Percentiles rank a stretch among this genome's conserved stretches.
phyloP scores from a whole-genome alignment of 225 moss, liverwort and hornwort genomes.

The Pseudoscleropodium purum region DNA sequence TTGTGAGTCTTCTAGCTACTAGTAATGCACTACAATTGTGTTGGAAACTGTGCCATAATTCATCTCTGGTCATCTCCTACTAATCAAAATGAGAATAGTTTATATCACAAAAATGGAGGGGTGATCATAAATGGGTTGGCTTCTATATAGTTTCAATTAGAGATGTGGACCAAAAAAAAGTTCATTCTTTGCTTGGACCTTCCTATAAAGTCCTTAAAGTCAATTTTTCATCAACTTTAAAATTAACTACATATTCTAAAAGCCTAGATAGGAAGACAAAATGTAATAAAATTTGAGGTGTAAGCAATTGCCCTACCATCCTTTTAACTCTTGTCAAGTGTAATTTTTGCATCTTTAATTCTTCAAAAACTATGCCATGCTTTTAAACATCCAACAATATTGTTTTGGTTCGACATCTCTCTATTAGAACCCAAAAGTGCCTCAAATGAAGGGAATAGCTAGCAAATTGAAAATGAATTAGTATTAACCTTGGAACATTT shows the following conservation, averaged over 20 bases:
- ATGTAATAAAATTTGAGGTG: background rate
- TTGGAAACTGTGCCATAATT: no score
- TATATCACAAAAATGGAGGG: no score
- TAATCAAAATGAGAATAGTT: no score
- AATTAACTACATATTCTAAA: background rate
- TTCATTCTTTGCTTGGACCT: no score
- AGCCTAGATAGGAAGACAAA: background rate
- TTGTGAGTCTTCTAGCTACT: no score
- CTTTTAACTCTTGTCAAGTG: fast-evolving
- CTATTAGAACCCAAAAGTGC: fast-evolving
- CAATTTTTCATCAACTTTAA: background rate
- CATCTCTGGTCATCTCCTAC: no score
- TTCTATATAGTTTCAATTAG: background rate
- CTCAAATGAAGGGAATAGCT: fast-evolving
- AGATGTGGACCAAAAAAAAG: background rate
- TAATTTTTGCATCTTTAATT: background rate
- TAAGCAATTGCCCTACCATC: background rate
- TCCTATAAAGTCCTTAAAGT: no score
- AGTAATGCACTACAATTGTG: no score
- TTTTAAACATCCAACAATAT: background rate
- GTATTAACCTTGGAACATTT: no score
- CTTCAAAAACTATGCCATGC: fast-evolving
- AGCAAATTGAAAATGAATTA: background rate
- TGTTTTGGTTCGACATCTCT: fast-evolving
- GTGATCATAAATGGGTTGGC: no score